phyloP scores from a whole-genome alignment of 2,329 filamentous ascomycete genomes.

The Hirsutella minnesotensis region DNA sequence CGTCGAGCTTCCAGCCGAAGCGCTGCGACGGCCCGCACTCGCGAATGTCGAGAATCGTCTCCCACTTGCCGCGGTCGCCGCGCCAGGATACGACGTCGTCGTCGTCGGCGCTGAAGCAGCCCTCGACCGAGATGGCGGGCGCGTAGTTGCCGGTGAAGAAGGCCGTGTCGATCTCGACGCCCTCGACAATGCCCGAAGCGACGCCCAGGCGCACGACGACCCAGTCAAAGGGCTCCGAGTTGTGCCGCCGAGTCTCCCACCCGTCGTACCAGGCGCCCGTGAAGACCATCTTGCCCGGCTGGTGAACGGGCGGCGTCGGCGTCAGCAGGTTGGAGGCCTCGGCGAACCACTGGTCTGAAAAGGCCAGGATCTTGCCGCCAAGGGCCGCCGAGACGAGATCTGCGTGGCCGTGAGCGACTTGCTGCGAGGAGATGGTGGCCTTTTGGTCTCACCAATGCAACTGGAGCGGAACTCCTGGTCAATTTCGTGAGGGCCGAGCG shows the following conservation, averaged over 20 bases:
- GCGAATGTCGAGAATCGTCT: conserved; percentile 56
- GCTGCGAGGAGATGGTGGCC: neutral
- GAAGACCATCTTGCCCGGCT: conserved; percentile 57
- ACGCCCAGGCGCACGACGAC: conserved; percentile 55
- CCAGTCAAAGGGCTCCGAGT: conserved; percentile 53
- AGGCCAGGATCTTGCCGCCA: conserved; percentile 52
- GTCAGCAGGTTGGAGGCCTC: conserved; percentile 53
- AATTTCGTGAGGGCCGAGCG: conserved; percentile 40
- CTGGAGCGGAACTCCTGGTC: conserved; percentile 49
- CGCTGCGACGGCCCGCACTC: conserved; percentile 64
- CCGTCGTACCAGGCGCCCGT: conserved; percentile 61
- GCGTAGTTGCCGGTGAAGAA: conserved; percentile 78
- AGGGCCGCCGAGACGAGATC: conserved; percentile 50
- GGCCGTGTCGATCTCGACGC: conserved; percentile 69
- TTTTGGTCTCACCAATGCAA: conserved; percentile 41
- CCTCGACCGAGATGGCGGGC: conserved; percentile 67
- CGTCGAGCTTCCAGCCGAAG: conserved; percentile 58
- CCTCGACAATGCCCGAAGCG: conserved; percentile 58
- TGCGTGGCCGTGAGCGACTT: conserved; percentile 13
- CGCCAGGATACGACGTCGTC: conserved; percentile 52
- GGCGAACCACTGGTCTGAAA: conserved; percentile 59
- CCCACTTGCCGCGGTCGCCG: conserved; percentile 51
- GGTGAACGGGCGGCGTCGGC: conserved; percentile 48
- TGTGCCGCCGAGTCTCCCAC: conserved; percentile 58
- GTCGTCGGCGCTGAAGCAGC: conserved; percentile 54